These are phyloP conservation scores for Batkoa obscura DNA, from an alignment of 371 early-diverging fungal species.

Conservation along the genomic window DNA sequence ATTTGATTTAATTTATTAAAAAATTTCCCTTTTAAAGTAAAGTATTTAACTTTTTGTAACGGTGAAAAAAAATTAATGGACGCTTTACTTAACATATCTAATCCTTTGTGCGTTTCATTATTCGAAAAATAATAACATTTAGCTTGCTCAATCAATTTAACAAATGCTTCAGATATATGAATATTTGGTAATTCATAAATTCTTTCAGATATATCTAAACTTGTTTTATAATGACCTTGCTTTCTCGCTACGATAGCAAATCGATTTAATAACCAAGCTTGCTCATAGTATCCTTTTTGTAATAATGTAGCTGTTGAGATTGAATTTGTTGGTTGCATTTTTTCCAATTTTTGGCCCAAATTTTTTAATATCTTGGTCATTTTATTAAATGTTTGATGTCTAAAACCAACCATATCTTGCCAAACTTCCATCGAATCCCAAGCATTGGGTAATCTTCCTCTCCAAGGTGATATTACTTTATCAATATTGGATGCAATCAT, in stretches of 20 bases:
- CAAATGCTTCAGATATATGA: constrained; percentile 96
- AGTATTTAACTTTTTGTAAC: constrained; percentile 96
- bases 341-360: not conserved
- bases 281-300: constrained; percentile 97
- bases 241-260: constrained; percentile 97
- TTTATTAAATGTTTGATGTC: constrained; percentile 86
- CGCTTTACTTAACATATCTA: constrained; percentile 97
- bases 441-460: constrained; percentile 89
- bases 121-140: constrained; percentile 83
- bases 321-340: constrained; percentile 14
- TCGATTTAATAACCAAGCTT: constrained; percentile 99
- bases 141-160: constrained; percentile 95
- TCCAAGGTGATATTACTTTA: constrained; percentile 82
- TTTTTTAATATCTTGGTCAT: constrained; percentile 9
- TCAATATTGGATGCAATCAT: constrained; percentile 71
- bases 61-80: constrained; percentile 88
- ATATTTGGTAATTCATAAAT: constrained; percentile 98
- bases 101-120: constrained; percentile 69
- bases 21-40: constrained; percentile 87
- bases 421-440: constrained; percentile 96
- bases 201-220: constrained; percentile 77
- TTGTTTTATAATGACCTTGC: constrained; percentile 86
- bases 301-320: constrained; percentile 63
- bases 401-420: constrained; percentile 95
- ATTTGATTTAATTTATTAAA: constrained; percentile 64